Conservation (phyloP, 176 grass and related monocot genomes). For the Avena insularis region DNA sequence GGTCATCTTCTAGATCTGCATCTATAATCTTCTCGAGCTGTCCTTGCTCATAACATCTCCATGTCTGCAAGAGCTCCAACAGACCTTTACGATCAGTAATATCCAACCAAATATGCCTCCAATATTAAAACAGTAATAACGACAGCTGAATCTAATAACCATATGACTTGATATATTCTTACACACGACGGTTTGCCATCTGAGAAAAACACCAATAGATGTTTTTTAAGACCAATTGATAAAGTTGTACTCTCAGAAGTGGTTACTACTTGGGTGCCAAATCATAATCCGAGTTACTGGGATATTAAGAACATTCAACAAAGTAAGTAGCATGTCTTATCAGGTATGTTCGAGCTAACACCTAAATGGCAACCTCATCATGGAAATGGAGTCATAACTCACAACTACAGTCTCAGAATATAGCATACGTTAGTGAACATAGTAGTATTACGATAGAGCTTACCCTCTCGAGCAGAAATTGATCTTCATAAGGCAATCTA, state of each 20-base stretch:
- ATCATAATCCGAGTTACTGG: background rate
- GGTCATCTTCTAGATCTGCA: conserved; percentile 62
- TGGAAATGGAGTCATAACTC: background rate
- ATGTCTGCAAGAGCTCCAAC: conserved; percentile 59
- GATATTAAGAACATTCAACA: conserved; percentile 12
- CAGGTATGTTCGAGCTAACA: conserved; percentile 21
- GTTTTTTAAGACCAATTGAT: background rate
- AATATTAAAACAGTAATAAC: background rate
- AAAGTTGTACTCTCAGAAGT: background rate
- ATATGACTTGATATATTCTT: background rate
- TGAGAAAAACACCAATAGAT: background rate
- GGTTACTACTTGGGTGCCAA: background rate
- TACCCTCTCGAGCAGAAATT: conserved; percentile 91
- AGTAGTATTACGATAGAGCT: conserved; percentile 28
- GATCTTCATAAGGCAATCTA: conserved; percentile 77
- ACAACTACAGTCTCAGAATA: conserved; percentile 3
- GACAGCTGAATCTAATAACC: background rate
- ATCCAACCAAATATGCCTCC: background rate
- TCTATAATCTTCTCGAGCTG: conserved; percentile 70
- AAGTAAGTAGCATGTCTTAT: conserved; percentile 5
- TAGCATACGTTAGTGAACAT: conserved; percentile 26
- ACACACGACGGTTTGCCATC: background rate
- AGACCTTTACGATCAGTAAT: conserved; percentile 27
- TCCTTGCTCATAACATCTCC: conserved; percentile 61
- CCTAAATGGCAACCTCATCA: conserved; percentile 22